Percentiles rank a stretch among this genome's conserved stretches.
Evolutionary conservation across 805 yeast species (phyloP).

Genomic region (Saccharomycopsis babjevae): DNA sequence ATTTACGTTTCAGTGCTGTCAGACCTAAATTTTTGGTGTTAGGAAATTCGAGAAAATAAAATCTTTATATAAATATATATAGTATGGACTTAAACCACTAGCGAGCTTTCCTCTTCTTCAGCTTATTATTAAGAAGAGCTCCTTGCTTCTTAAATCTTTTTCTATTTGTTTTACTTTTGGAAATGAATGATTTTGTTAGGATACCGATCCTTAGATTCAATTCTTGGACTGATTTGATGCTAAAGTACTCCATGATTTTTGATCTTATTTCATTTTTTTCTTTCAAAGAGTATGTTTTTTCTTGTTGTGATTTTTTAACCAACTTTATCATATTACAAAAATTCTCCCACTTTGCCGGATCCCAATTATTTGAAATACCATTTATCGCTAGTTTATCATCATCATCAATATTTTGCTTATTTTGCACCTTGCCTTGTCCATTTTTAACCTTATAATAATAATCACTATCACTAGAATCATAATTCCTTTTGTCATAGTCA

Average conservation of each 20-base stretch:
- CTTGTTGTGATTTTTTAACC: neutral
- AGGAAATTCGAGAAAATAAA: too few relatives aligned
- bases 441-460: neutral
- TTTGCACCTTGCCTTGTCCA: neutral
- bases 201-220: constrained; percentile 8
- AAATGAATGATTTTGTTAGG: neutral
- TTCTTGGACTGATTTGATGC: constrained; percentile 1
- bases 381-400: neutral
- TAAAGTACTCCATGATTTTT: constrained; percentile 3
- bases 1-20: too few relatives aligned
- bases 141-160: neutral
- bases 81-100: neutral
- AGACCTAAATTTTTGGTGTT: too few relatives aligned
- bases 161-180: neutral
- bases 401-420: neutral
- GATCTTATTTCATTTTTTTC: neutral
- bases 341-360: neutral
- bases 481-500: neutral
- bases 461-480: neutral
- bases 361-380: neutral
- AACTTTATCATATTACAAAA: neutral
- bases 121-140: neutral
- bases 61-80: too few relatives aligned
- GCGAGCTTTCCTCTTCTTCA: neutral
- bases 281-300: neutral